A percentile compares a stretch with the other conserved stretches of the same genome.
phyloP scores from a whole-genome alignment of 768 basidiomycete genomes.

The Trametes punicea region DNA sequence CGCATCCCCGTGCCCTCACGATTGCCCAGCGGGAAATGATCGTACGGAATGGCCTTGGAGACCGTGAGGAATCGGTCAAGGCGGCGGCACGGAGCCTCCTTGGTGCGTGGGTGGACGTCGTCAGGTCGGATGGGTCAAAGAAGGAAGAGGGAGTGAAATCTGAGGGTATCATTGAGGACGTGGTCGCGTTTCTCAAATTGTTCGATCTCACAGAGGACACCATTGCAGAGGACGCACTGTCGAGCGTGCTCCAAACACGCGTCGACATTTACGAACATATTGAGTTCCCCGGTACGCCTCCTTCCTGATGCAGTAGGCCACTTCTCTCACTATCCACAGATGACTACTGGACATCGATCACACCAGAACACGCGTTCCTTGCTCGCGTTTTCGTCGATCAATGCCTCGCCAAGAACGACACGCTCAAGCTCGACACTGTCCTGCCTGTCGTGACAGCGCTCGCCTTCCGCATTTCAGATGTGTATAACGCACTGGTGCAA shows the following conservation, averaged over 20 bases:
- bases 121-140: slow-evolving; percentile 33
- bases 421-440: slow-evolving; percentile 55
- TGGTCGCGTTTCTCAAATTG: slow-evolving; percentile 49
- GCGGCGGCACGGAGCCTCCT: slow-evolving; percentile 71
- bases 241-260: slow-evolving; percentile 65
- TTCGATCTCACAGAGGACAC: slow-evolving; percentile 58
- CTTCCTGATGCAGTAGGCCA: neutral
- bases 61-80: slow-evolving; percentile 74
- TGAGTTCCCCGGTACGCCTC: slow-evolving; percentile 57
- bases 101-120: slow-evolving; percentile 69
- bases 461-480: slow-evolving; percentile 68
- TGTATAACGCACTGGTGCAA: slow-evolving; percentile 64
- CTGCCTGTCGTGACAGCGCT: slow-evolving; percentile 84
- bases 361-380: slow-evolving; percentile 76
- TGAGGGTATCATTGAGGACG: slow-evolving; percentile 27
- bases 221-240: slow-evolving; percentile 71
- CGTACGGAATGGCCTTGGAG: slow-evolving; percentile 79
- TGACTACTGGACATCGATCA: slow-evolving; percentile 64
- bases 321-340: slow-evolving; percentile 40
- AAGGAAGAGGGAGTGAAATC: slow-evolving; percentile 43
- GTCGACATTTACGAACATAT: slow-evolving; percentile 64
- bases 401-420: slow-evolving; percentile 60
- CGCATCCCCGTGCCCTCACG: slow-evolving; percentile 63
- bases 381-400: slow-evolving; percentile 81
- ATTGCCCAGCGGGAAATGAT: slow-evolving; percentile 75